Evolutionary conservation across 1,284 basidiomycete species (phyloP), one percentile per base, ranked within the genome.

Genomic region (Apiotrichum gamsii): DNA sequence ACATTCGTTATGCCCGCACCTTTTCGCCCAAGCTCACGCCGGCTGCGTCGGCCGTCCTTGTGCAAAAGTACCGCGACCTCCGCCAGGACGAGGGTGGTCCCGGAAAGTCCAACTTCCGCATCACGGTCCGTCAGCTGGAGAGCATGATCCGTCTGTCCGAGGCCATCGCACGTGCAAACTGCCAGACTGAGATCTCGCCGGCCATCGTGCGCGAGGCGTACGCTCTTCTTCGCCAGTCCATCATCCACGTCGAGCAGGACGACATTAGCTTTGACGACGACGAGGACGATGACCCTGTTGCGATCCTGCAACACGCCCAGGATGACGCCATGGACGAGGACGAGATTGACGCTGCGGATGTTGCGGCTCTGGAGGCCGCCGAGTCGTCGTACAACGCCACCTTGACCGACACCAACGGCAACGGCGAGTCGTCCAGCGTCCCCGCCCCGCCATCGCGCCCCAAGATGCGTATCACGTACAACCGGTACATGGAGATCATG

Each of bases 161-260:
- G 72, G 94, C 91, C 11, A 97, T 98, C 58, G 95, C 95, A 5
- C 80, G 95, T 19, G 93, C 94, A 2, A 95, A 97, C 67, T 98
- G 95, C 69, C 87, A 87, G 16, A 78, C 84, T 23, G 89, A 90
- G 84, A 95, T 96, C 58, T 86, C 81, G 0, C 91, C 93, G 1
- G 84, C 80, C 1, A 96, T 95, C 66, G 95, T 99, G 15, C 82
- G 89, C 24, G 95, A 99, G 73, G 94, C 95, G 2, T 97, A 90
- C 73, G 84, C 82, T 23, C 82, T 99, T 13, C 77, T 99, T 18
- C 82, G 88, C 30, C 91, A 97, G 71, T 97, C 93, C 3, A 99
- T 98, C 73, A 97, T 98, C 62, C 95, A 98, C 64, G 94, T 99
- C 56, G 95, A 98, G 69, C 91, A 97, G 72, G 95, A 99, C 65